Base-by-base conservation (phyloP, 1,284 basidiomycete genomes). In the Neotropicomus parvogracilis region DNA sequence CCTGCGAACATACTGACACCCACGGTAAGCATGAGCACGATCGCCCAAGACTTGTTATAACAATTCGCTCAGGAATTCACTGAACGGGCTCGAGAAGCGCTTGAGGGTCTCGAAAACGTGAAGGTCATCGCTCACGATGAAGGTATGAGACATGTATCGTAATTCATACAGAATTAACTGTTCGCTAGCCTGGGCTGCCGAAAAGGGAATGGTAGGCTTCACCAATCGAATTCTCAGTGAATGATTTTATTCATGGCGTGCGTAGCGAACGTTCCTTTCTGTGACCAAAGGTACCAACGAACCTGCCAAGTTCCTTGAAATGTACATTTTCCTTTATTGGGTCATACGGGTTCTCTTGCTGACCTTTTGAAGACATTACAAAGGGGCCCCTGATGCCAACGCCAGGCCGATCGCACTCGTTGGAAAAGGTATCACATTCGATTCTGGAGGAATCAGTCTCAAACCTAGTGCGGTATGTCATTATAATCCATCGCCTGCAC, bases 391-490 rank as follows among this genome's bases (percentile, higher is more conserved):
- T 2, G 68, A 74, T 44, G 70, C 70, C 49, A 69, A 78, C 39
- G 80, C 75, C 0, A 74, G 75, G 44, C 88, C 88, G 9, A 72
- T 92, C 5, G 85, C 83, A 2, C 78, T 93, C 50, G 89, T 95
- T 35, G 92, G 92, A 38, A 95, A 95, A 59, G 92, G 90, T 49
- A 86, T 93, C 62, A 91, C 89, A 6, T 91, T 91, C 53, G 91
- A 94, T 67, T 83, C 85, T 6, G 92, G 92, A 74, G 92, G 92
- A 59, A 94, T 95, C 66, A 88, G 85, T 52, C 69, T 95, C 66
- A 95, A 95, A 71, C 81, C 86, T 16, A 68, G 77, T 33, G 75
- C 78, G 26, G 91, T 91, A 68, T 60, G 79, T 74, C 13, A 46
- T 57, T 42, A 57, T 62, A 44, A 35, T 48, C 41, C 35, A 40